phyloP scores from a whole-genome alignment of 371 early-diverging fungal species.

The Nematocida sp. region DNA sequence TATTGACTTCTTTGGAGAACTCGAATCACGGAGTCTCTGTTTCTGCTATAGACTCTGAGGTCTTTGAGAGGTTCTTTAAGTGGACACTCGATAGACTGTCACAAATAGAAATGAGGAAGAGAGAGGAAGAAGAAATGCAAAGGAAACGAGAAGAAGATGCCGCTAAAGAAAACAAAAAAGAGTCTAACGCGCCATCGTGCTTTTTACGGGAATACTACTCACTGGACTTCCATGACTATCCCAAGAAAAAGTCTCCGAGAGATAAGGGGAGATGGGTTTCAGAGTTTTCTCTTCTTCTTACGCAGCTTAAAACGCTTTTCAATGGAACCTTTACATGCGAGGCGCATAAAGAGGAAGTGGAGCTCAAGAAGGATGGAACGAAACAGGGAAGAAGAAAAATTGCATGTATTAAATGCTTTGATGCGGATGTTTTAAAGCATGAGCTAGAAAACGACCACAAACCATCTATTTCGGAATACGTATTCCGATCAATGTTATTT shows the following conservation, averaged over 20 bases:
- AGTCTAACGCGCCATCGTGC: not conserved
- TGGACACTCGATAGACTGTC: conserved; percentile 23
- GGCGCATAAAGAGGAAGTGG: not conserved
- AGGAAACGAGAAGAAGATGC: not conserved
- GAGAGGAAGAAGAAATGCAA: not conserved
- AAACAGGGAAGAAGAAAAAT: conserved; percentile 6
- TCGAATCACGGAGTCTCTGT: conserved; percentile 39
- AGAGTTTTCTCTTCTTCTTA: conserved; percentile 15
- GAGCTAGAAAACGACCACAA: conserved; percentile 20
- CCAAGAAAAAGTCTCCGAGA: conserved; percentile 44
- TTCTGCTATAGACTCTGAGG: conserved; percentile 34
- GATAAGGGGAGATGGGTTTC: conserved; percentile 25
- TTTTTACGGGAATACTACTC: conserved; percentile 30
- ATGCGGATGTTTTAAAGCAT: conserved; percentile 17
- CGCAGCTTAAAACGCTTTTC: not conserved
- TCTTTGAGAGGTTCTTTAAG: conserved; percentile 48
- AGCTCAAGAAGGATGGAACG: not conserved
- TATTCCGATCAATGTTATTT: conserved; percentile 50
- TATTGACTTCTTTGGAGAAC: conserved; percentile 14
- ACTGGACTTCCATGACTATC: conserved; percentile 52
- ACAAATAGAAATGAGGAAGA: not conserved
- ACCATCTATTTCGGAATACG: conserved; percentile 38
- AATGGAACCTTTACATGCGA: conserved; percentile 27
- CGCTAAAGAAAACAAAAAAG: not conserved
- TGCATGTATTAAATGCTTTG: conserved; percentile 43